Percentiles rank a stretch among this genome's conserved stretches.
Conservation (phyloP, 345 rosid genomes). For the Heritiera fomes region DNA sequence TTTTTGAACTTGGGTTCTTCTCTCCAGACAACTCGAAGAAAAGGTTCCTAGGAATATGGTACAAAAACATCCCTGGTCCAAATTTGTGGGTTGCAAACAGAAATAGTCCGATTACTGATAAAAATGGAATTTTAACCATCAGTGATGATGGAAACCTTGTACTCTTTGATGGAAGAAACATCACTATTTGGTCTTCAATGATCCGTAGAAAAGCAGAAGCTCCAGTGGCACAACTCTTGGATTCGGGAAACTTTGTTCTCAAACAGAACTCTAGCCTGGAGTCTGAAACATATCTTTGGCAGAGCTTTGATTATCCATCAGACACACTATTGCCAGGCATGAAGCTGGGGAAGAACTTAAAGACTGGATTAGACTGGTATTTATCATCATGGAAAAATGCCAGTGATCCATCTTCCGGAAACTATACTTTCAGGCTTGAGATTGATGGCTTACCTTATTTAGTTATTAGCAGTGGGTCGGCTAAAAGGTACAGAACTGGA, state of each 20-base stretch:
- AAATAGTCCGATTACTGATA: slow-evolving; percentile 21
- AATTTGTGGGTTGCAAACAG: slow-evolving; percentile 31
- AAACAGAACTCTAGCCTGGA: slow-evolving; percentile 4
- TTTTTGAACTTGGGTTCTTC: slow-evolving; percentile 17
- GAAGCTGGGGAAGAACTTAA: slow-evolving; percentile 23
- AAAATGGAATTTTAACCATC: slow-evolving; percentile 24
- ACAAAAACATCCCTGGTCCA: not conserved
- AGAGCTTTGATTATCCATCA: slow-evolving; percentile 34
- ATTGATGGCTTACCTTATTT: not conserved
- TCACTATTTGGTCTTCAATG: slow-evolving; percentile 32
- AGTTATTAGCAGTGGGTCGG: too few species aligned
- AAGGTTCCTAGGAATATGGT: slow-evolving; percentile 19
- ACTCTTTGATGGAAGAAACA: slow-evolving; percentile 17
- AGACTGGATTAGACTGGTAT: slow-evolving; percentile 11
- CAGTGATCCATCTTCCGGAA: slow-evolving; percentile 21
- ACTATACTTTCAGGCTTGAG: slow-evolving; percentile 8
- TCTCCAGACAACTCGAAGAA: slow-evolving; percentile 2
- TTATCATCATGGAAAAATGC: slow-evolving; percentile 30
- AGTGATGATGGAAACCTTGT: slow-evolving; percentile 27
- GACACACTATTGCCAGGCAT: slow-evolving; percentile 34
- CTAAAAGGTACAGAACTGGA: too few species aligned
- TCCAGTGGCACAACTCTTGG: slow-evolving; percentile 28
- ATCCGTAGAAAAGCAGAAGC: not conserved
- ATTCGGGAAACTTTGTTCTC: slow-evolving; percentile 35
- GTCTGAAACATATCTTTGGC: not conserved